These are phyloP conservation scores for Epichloe amarillans DNA, from an alignment of 2,329 filamentous ascomycete genomes.

Conservation along the genomic window DNA sequence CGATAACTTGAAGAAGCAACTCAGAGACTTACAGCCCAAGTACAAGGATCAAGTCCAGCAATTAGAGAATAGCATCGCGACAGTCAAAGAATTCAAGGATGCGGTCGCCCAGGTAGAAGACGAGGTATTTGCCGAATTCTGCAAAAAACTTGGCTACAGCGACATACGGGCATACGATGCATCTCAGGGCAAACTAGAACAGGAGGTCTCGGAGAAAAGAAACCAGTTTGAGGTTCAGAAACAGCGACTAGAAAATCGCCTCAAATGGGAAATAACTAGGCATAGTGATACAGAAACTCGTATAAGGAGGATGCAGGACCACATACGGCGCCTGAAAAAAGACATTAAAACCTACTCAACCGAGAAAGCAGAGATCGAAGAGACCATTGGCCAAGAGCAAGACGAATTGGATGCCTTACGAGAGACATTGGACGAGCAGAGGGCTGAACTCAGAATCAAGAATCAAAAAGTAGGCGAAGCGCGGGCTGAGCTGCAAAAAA, in stretches of 20 bases:
- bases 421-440: conserved; percentile 56
- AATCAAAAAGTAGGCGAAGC: conserved; percentile 66
- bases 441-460: conserved; percentile 53
- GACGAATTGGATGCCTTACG: conserved; percentile 66
- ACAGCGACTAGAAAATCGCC: conserved; percentile 52
- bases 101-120: conserved; percentile 77
- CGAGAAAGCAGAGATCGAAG: conserved; percentile 63
- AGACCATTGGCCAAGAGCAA: conserved; percentile 56
- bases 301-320: conserved; percentile 53
- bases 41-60: conserved; percentile 58
- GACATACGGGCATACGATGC: conserved; percentile 89
- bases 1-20: conserved; percentile 56
- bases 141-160: conserved; percentile 69
- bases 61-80: conserved; percentile 43
- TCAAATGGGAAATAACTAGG: conserved; percentile 43
- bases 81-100: conserved; percentile 38
- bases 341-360: conserved; percentile 57
- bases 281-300: conserved; percentile 50
- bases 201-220: conserved; percentile 78
- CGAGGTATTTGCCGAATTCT: conserved; percentile 75
- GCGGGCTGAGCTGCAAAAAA: conserved; percentile 64
- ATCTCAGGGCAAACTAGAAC: conserved; percentile 82
- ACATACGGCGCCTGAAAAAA: conserved; percentile 52
- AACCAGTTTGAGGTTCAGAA: conserved; percentile 78
- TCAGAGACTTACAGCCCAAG: conserved; percentile 66